Percentiles rank a stretch among this genome's conserved stretches.
These are phyloP conservation scores for Emergomyces pasteurianus DNA, from an alignment of 2,329 filamentous ascomycete genomes.

Conservation along the genomic window DNA sequence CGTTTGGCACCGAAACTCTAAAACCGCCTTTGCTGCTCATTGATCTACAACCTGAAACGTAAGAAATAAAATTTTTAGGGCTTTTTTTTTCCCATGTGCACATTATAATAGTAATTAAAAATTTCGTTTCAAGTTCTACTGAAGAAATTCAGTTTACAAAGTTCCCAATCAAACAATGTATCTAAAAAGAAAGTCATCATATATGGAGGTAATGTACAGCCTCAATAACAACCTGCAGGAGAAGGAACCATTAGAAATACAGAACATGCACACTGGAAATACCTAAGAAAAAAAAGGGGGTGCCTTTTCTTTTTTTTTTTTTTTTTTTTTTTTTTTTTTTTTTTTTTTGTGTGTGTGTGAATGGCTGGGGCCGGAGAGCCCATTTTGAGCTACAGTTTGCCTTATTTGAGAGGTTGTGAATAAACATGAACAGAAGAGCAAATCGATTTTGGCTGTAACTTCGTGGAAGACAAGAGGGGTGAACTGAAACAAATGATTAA, in stretches of 20 bases:
- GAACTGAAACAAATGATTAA: background rate
- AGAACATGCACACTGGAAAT: background rate
- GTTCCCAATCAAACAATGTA: background rate
- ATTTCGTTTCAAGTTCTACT: background rate
- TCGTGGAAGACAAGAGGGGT: background rate
- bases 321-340: too few species aligned
- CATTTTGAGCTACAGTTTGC: too few species aligned
- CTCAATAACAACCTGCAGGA: background rate
- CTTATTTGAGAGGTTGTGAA: background rate
- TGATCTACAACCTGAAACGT: background rate
- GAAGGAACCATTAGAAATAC: background rate
- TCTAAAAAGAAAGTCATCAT: background rate
- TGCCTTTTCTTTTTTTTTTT: too few species aligned
- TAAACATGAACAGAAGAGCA: background rate
- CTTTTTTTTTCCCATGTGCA: background rate
- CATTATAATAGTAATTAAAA: background rate
- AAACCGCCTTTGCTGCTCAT: background rate
- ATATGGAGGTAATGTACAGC: too few species aligned
- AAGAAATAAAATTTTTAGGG: background rate
- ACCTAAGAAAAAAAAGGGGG: background rate
- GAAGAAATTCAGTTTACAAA: background rate
- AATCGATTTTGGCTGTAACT: too few species aligned
- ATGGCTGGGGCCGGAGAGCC: background rate
- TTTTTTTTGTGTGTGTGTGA: too few species aligned
- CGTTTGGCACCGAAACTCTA: background rate